These are phyloP conservation scores for Piloderma croceum DNA, from an alignment of 768 basidiomycete genomes.

Conservation along the genomic window DNA sequence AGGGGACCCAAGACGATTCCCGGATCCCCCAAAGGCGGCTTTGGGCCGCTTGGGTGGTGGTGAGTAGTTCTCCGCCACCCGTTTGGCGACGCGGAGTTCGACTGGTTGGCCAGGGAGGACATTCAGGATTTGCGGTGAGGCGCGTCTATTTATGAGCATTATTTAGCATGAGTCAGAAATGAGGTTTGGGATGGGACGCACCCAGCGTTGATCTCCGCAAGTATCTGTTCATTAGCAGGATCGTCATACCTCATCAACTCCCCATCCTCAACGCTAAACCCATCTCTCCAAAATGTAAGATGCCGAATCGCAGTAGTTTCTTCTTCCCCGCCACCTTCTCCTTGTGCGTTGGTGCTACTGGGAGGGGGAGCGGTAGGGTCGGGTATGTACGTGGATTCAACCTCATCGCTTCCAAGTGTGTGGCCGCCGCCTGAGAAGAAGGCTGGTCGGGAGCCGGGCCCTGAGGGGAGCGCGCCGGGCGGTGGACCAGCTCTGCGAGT, in stretches of 20 bases:
- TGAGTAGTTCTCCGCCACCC: conserved; percentile 66
- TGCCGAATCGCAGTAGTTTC: conserved; percentile 61
- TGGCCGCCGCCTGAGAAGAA: conserved; percentile 73
- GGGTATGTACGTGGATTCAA: conserved; percentile 68
- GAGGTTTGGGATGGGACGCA: conserved; percentile 29
- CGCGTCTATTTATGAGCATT: conserved; percentile 43
- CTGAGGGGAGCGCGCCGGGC: conserved; percentile 10
- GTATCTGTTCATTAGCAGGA: conserved; percentile 59
- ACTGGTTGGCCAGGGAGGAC: conserved; percentile 75
- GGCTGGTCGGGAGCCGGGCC: conserved; percentile 15
- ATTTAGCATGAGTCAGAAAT: not conserved
- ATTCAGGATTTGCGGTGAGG: conserved; percentile 73
- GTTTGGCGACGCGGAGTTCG: conserved; percentile 71
- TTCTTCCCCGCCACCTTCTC: conserved; percentile 27
- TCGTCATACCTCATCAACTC: conserved; percentile 80
- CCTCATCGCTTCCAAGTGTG: conserved; percentile 86
- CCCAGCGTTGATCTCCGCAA: conserved; percentile 79
- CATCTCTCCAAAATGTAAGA: conserved; percentile 90
- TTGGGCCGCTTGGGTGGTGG: conserved; percentile 43
- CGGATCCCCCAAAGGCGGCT: conserved; percentile 62
- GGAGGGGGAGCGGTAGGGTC: conserved; percentile 50
- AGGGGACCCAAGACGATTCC: conserved; percentile 78
- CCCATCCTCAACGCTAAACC: conserved; percentile 89
- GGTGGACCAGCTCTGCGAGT: conserved; percentile 33
- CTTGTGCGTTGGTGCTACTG: conserved; percentile 13